A percentile compares a stretch with the other conserved stretches of the same genome.
Evolutionary conservation across 805 yeast species (phyloP).

Genomic region (Ogataea pilisensis): DNA sequence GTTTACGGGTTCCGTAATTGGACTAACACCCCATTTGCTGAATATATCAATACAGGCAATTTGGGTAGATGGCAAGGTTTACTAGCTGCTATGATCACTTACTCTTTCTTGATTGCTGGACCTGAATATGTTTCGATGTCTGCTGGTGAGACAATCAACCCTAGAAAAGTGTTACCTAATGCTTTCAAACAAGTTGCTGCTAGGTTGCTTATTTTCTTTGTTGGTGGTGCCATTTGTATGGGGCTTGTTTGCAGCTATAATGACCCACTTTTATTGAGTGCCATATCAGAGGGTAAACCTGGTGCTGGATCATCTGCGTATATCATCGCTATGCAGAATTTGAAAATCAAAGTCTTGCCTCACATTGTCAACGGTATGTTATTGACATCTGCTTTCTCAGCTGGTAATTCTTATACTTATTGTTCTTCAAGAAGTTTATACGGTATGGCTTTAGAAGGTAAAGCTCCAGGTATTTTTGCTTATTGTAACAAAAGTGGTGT

Average conservation of each 20-base stretch:
- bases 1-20: slow-evolving; percentile 34
- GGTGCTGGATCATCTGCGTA: slow-evolving; percentile 48
- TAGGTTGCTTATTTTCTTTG: slow-evolving; percentile 40
- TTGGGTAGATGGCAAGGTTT: slow-evolving; percentile 46
- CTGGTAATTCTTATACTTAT: slow-evolving; percentile 45
- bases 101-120: slow-evolving; percentile 43
- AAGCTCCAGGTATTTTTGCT: slow-evolving; percentile 41
- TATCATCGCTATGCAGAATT: slow-evolving; percentile 44
- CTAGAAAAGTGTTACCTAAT: slow-evolving; percentile 42
- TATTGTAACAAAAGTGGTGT: slow-evolving; percentile 44
- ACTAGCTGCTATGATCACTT: slow-evolving; percentile 38
- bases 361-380: slow-evolving; percentile 42
- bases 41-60: slow-evolving; percentile 36
- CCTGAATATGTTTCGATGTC: slow-evolving; percentile 47
- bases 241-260: slow-evolving; percentile 42
- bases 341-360: slow-evolving; percentile 40
- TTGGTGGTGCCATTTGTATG: slow-evolving; percentile 46
- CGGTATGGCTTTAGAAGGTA: slow-evolving; percentile 43
- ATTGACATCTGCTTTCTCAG: slow-evolving; percentile 42
- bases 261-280: slow-evolving; percentile 34
- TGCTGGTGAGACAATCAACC: slow-evolving; percentile 46
- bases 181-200: slow-evolving; percentile 45
- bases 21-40: slow-evolving; percentile 29
- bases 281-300: slow-evolving; percentile 32
- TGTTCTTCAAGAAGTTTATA: slow-evolving; percentile 45